A percentile compares a stretch with the other conserved stretches of the same genome.
Evolutionary conservation across 2,329 filamentous ascomycete species (phyloP).

Genomic region (Diaporthe ampelina): DNA sequence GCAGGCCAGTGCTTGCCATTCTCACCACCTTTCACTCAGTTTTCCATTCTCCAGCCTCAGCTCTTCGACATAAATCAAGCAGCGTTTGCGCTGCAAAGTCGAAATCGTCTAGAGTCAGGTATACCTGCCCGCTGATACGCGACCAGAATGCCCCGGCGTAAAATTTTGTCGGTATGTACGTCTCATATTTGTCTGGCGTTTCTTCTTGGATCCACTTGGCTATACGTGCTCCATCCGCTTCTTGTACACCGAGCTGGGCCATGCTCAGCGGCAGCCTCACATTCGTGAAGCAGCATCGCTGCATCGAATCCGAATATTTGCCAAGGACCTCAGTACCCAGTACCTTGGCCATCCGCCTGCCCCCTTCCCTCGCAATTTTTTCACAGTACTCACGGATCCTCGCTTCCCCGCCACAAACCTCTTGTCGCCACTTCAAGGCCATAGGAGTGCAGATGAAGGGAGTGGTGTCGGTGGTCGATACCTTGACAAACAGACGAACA

Average conservation of each 20-base stretch:
- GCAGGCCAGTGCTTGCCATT: background rate
- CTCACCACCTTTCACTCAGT: background rate
- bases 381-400: constrained; percentile 71
- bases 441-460: constrained; percentile 74
- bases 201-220: constrained; percentile 52
- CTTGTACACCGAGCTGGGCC: constrained; percentile 9
- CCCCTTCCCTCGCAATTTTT: constrained; percentile 68
- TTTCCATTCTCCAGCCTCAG: constrained; percentile 17
- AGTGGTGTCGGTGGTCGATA: constrained; percentile 75
- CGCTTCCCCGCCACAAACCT: constrained; percentile 75
- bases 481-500: constrained; percentile 73
- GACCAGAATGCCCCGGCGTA: constrained; percentile 72
- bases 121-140: constrained; percentile 76
- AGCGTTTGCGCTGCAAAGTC: constrained; percentile 69
- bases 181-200: constrained; percentile 59
- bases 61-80: constrained; percentile 47
- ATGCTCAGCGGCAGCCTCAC: constrained; percentile 68
- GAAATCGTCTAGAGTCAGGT: constrained; percentile 76
- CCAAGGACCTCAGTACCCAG: constrained; percentile 76
- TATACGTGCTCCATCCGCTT: constrained; percentile 40
- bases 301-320: constrained; percentile 62
- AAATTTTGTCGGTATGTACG: constrained; percentile 70
- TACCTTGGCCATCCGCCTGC: constrained; percentile 65
- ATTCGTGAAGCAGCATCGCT: constrained; percentile 73
- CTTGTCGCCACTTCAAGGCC: constrained; percentile 72